Percentiles rank a stretch among this genome's conserved stretches.
Conservation (phyloP, 1,284 basidiomycete species). For the Cryptococcus sp. region DNA sequence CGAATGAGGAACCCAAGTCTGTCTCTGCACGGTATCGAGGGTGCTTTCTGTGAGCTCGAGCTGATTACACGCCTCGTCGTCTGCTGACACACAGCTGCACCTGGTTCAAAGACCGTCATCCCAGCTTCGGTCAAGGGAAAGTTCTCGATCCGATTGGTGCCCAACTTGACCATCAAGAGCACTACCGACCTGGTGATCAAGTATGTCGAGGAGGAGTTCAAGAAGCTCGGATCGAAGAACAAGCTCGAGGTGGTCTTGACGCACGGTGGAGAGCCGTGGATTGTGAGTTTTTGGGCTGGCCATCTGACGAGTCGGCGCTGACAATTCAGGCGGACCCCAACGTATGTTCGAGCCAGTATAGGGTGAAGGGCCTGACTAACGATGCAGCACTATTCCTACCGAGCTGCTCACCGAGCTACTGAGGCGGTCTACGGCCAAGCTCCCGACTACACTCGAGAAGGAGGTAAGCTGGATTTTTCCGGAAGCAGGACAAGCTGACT, state of each 20-base stretch:
- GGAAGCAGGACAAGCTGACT: background rate
- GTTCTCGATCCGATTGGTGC: slow-evolving; percentile 82
- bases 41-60: slow-evolving; percentile 67
- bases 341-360: slow-evolving; percentile 9
- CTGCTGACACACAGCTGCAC: slow-evolving; percentile 48
- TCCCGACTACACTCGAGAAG: slow-evolving; percentile 87
- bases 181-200: slow-evolving; percentile 66
- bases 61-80: slow-evolving; percentile 10
- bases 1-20: slow-evolving; percentile 64
- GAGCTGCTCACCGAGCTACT: slow-evolving; percentile 72
- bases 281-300: slow-evolving; percentile 41
- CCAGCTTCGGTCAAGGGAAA: slow-evolving; percentile 85
- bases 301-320: background rate
- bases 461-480: slow-evolving; percentile 44
- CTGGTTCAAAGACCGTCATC: slow-evolving; percentile 91
- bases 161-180: slow-evolving; percentile 71
- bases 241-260: slow-evolving; percentile 60
- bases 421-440: slow-evolving; percentile 72
- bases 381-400: slow-evolving; percentile 86
- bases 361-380: background rate
- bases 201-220: slow-evolving; percentile 73
- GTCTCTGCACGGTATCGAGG: slow-evolving; percentile 94
- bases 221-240: slow-evolving; percentile 80
- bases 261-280: slow-evolving; percentile 87
- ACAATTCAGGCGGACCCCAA: slow-evolving; percentile 32